A percentile compares a stretch with the other conserved stretches of the same genome.
phyloP scores from a whole-genome alignment of 2,329 filamentous ascomycete species.

The Ceratocystis ficicola region DNA sequence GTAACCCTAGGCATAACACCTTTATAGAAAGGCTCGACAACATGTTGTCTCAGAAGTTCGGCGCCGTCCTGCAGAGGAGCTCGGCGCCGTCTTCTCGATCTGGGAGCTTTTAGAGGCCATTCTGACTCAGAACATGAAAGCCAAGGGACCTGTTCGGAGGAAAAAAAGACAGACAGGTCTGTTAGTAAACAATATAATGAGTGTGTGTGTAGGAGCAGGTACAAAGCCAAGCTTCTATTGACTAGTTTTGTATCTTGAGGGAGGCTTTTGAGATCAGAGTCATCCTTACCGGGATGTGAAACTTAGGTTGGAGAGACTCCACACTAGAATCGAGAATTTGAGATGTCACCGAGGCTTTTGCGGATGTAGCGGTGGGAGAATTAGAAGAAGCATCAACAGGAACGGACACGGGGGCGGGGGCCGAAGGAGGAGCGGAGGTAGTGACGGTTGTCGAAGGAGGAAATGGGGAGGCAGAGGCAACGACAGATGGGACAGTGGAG shows the following conservation, averaged over 20 bases:
- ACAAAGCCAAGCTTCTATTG: background rate
- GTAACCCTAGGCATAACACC: background rate
- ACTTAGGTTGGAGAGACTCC: conserved; percentile 3
- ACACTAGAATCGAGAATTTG: conserved; percentile 4
- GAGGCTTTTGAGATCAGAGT: too few relatives aligned
- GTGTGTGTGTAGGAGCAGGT: too few relatives aligned
- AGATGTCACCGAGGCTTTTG: background rate
- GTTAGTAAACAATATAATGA: background rate
- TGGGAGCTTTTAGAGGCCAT: conserved; percentile 36
- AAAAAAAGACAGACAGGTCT: background rate
- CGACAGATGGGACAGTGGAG: conserved; percentile 1
- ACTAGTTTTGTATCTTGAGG: background rate
- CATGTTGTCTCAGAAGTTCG: conserved; percentile 22
- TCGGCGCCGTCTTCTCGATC: conserved; percentile 24
- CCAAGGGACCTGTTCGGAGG: conserved; percentile 43
- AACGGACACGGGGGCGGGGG: background rate
- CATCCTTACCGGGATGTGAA: conserved; percentile 6
- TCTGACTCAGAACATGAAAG: conserved; percentile 38
- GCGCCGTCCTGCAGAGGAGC: conserved; percentile 16
- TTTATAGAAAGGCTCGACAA: conserved; percentile 16
- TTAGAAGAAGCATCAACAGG: conserved; percentile 10
- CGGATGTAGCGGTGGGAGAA: background rate
- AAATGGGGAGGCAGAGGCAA: conserved; percentile 10
- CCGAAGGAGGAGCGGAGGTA: background rate
- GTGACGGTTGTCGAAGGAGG: background rate